Percentiles rank a stretch among this genome's conserved stretches.
phyloP scores from a whole-genome alignment of 768 basidiomycete species.

The Russula sp. region DNA sequence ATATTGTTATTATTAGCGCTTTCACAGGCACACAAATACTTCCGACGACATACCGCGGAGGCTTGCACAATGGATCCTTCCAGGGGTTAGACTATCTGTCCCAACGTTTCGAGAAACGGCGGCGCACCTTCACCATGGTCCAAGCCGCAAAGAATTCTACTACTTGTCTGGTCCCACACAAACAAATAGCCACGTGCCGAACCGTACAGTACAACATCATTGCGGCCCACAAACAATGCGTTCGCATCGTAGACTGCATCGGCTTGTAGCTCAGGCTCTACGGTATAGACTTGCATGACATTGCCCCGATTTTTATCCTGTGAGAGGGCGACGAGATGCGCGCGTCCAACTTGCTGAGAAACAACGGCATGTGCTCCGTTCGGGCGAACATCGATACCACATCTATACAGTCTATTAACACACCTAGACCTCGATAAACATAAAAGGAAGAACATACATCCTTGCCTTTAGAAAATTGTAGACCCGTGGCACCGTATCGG shows the following conservation, averaged over 20 bases:
- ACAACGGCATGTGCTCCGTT: conserved; percentile 52
- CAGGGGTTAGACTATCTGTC: conserved; percentile 3
- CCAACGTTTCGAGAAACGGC: not conserved
- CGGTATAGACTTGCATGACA: conserved; percentile 52
- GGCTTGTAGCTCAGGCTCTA: conserved; percentile 40
- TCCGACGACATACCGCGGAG: conserved; percentile 15
- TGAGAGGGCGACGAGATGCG: conserved; percentile 51
- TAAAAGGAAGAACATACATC: conserved; percentile 46
- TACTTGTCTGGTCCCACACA: conserved; percentile 60
- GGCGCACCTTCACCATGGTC: conserved; percentile 57
- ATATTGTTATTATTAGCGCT: conserved; percentile 1
- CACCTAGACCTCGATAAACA: not conserved
- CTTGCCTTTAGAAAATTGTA: conserved; percentile 56
- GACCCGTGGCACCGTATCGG: conserved; percentile 61
- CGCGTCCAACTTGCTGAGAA: conserved; percentile 48
- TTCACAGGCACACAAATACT: not conserved
- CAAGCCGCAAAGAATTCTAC: conserved; percentile 53
- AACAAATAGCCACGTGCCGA: conserved; percentile 51
- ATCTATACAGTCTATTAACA: conserved; percentile 39
- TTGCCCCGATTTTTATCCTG: conserved; percentile 50
- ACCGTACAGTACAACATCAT: conserved; percentile 58
- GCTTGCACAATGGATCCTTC: conserved; percentile 27
- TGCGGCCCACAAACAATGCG: conserved; percentile 52
- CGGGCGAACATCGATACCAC: conserved; percentile 52
- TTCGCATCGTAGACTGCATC: conserved; percentile 40